phyloP scores from a whole-genome alignment of 2,329 filamentous ascomycete species.

The Talaromyces islandicus region DNA sequence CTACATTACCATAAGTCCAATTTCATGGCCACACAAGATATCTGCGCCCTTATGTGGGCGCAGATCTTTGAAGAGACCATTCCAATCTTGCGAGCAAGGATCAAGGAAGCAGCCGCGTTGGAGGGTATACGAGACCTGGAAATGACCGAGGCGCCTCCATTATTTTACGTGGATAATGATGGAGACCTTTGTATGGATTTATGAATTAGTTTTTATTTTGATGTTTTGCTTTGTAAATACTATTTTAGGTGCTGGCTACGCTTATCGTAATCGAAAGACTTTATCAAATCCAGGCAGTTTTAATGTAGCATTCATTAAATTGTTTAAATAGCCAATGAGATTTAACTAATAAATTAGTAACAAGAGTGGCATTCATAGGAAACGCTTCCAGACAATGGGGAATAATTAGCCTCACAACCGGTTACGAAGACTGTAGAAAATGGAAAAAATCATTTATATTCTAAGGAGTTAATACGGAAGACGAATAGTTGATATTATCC shows the following conservation, averaged over 20 bases:
- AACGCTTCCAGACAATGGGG: not conserved
- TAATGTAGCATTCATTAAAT: no score
- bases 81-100: not conserved
- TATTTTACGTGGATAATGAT: not conserved
- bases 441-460: not conserved
- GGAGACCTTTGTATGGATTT: not conserved
- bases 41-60: not conserved
- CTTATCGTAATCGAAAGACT: not conserved
- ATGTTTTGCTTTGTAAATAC: not conserved
- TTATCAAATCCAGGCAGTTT: not conserved
- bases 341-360: not conserved
- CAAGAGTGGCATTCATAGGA: not conserved
- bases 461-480: not conserved
- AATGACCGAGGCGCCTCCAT: not conserved
- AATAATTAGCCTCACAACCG: no score
- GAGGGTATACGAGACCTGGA: not conserved
- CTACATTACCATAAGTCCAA: not conserved
- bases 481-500: not conserved
- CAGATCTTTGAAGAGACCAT: not conserved
- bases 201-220: not conserved
- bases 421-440: no score
- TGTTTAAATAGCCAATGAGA: no score
- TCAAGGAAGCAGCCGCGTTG: not conserved
- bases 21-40: not conserved
- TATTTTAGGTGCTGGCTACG: not conserved